Evolutionary conservation across 106 monocot species (phyloP), one percentile per base, ranked within the genome.

Genomic region (Allium cepa): DNA sequence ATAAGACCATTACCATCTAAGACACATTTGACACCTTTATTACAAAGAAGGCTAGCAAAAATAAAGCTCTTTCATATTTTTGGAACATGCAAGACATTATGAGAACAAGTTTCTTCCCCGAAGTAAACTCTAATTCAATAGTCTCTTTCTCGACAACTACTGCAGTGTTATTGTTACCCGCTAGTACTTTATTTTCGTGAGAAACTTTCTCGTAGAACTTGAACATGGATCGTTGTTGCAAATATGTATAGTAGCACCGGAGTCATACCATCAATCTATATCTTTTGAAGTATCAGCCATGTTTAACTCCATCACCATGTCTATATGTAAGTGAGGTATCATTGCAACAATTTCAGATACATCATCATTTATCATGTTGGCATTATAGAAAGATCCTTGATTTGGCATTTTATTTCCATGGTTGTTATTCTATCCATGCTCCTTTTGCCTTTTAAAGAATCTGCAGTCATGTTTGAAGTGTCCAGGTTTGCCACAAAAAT

Each of bases 201-300:
- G 15, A 5, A 50, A 26, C 48, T 5, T 70, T 47, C 58, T 57
- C 57, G 58, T 57, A 70, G 14, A 4, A 7, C 10, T 70, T 47
- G 27, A 70, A 36, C 45, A 4, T 56, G 22, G 57, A 55, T 12
- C 5, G 46, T 9, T 70, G 36, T 36, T 36, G 36, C 36, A 36
- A 36, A 36, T 5, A 36, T 36, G 5, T 36, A 36, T 5, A 4
- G 28, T 57, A 4, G 36, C 36, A 4, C 57, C 26, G 0, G 57
- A 26, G 9, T 70, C 69, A 57, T 56, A 70, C 15, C 69, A 70
- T 46, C 28, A 70, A n/a, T 47, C 69, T 22, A 22, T 22, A 22
- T 22, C 22, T 22, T 22, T 22, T 22, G 1, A 22, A 9, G 22
- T 15, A 10, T 8, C 48, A 0, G 3, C 14, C 45, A 57, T 58